phyloP scores from a whole-genome alignment of 805 yeast genomes.

The Candida takata region DNA sequence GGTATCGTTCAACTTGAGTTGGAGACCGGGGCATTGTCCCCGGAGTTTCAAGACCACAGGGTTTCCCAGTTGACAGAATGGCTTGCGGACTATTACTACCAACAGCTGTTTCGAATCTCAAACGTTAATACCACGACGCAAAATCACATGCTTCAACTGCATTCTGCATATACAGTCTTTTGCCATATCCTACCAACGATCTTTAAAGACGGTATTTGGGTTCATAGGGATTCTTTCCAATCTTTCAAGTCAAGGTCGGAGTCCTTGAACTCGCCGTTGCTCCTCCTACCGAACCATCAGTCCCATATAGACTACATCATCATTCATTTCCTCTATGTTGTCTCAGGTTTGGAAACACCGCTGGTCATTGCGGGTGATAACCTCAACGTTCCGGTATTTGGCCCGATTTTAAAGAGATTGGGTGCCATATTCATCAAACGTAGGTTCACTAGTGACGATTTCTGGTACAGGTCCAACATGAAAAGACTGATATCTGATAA shows the following conservation, averaged over 20 bases:
- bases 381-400: constrained; percentile 20
- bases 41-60: constrained; percentile 2
- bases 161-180: constrained; percentile 14
- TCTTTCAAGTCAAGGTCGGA: constrained; percentile 6
- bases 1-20: constrained; percentile 8
- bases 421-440: constrained; percentile 20
- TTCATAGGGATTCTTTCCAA: constrained; percentile 10
- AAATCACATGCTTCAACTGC: constrained; percentile 8
- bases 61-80: constrained; percentile 10
- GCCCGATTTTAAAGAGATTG: constrained; percentile 11
- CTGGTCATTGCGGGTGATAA: constrained; percentile 22
- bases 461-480: constrained; percentile 13
- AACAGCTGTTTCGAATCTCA: constrained; percentile 5
- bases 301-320: constrained; percentile 21
- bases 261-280: constrained; percentile 1
- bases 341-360: constrained; percentile 16
- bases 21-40: constrained; percentile 7
- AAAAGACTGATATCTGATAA: constrained; percentile 9
- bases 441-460: constrained; percentile 14
- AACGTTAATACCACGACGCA: constrained; percentile 13
- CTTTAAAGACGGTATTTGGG: constrained; percentile 21
- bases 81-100: constrained; percentile 11
- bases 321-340: constrained; percentile 14
- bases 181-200: constrained; percentile 12
- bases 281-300: constrained; percentile 18